Conservation (phyloP, 305 asterid genomes). For the Coffea humblotiana region DNA sequence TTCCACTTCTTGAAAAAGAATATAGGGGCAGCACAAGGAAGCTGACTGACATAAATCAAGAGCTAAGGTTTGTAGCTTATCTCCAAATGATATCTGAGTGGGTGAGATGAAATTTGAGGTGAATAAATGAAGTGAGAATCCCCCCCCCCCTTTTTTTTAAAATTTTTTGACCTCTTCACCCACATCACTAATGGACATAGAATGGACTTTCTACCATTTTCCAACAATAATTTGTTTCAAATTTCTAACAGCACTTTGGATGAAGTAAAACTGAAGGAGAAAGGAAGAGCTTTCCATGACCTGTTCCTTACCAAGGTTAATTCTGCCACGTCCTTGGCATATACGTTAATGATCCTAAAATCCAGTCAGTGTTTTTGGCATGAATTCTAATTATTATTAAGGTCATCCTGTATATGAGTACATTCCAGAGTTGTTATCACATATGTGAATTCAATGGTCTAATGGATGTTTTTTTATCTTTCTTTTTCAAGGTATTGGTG, state of each 20-base stretch:
- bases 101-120: constrained; percentile 2
- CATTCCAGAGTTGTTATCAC: too few species aligned
- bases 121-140: not conserved
- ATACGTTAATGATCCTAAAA: not conserved
- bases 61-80: constrained; percentile 62
- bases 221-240: constrained; percentile 11
- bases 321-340: not conserved
- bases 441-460: too few species aligned
- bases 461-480: not conserved
- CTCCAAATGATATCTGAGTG: constrained; percentile 3
- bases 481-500: not conserved
- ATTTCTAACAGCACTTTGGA: constrained; percentile 66
- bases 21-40: constrained; percentile 73
- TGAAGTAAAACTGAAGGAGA: constrained; percentile 89
- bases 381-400: not conserved
- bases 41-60: constrained; percentile 78
- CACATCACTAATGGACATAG: not conserved
- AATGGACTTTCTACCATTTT: not conserved
- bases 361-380: not conserved
- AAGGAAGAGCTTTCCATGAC: constrained; percentile 83
- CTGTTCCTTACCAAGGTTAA: constrained; percentile 89
- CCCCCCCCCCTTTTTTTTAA: not conserved
- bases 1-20: constrained; percentile 95
- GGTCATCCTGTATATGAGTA: not conserved
- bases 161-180: not conserved